Conservation (phyloP, 2,329 filamentous ascomycete genomes). For the Diaporthe aspalathi region DNA sequence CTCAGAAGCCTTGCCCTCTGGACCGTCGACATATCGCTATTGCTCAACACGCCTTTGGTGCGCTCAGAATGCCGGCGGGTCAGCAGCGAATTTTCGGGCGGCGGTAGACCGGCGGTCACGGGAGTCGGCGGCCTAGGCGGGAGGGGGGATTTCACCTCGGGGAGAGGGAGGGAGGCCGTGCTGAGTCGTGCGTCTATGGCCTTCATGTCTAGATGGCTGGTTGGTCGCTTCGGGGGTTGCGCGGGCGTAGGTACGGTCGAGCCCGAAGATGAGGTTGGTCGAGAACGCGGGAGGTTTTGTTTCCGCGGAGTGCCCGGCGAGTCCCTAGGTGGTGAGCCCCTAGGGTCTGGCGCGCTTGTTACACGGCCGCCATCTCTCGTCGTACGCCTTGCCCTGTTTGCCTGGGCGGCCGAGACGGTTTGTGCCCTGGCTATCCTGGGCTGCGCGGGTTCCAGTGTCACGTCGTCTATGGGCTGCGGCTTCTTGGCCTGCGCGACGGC, state of each 20-base stretch:
- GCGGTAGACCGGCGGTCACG: conserved; percentile 64
- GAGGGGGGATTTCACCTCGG: conserved; percentile 67
- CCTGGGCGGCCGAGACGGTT: conserved; percentile 66
- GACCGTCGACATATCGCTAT: conserved; percentile 69
- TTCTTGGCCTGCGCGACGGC: conserved; percentile 85
- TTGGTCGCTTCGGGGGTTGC: conserved; percentile 56
- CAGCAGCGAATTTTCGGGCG: conserved; percentile 56
- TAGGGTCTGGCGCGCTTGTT: conserved; percentile 57
- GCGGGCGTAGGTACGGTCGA: conserved; percentile 46
- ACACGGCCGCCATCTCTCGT: conserved; percentile 58
- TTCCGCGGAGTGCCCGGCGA: conserved; percentile 40
- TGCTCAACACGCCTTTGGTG: conserved; percentile 65
- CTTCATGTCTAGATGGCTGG: conserved; percentile 62
- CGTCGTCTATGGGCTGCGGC: conserved; percentile 72
- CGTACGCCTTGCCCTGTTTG: conserved; percentile 60
- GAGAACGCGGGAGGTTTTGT: conserved; percentile 41
- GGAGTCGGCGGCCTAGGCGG: conserved; percentile 68
- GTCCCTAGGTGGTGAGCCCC: conserved; percentile 38
- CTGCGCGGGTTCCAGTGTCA: conserved; percentile 66
- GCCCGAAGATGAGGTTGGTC: conserved; percentile 42
- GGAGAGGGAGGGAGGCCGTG: conserved; percentile 75
- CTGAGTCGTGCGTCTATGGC: conserved; percentile 72
- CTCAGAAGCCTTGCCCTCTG: conserved; percentile 80
- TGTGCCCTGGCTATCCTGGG: conserved; percentile 68
- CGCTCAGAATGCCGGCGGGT: conserved; percentile 71